phyloP scores from a whole-genome alignment of 257 asterid genomes.

The Solanum bulbocastanum region DNA sequence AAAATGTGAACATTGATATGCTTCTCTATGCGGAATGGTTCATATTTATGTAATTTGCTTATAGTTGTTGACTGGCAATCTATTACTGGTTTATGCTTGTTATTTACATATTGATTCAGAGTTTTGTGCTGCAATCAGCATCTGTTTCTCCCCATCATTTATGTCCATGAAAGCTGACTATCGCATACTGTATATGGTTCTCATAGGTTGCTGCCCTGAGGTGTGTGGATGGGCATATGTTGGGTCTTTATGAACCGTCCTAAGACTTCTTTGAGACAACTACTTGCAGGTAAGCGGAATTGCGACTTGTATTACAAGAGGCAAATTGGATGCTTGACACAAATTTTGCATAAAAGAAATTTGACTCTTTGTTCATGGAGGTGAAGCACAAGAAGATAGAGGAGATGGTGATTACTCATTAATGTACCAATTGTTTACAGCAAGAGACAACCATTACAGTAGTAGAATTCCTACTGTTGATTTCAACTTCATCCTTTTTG shows the following conservation, averaged over 20 bases:
- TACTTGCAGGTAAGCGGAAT: not conserved
- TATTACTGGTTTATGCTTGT: not conserved
- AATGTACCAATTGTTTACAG: not conserved
- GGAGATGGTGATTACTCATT: not conserved
- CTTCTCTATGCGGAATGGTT: not conserved
- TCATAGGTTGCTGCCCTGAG: slow-evolving; percentile 76
- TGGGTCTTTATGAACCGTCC: slow-evolving; percentile 82
- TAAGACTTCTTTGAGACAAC: slow-evolving; percentile 1
- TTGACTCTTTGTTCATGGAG: not conserved
- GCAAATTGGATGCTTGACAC: not conserved
- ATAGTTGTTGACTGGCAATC: no score
- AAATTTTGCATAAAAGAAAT: not conserved
- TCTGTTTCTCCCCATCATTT: not conserved
- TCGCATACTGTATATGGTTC: not conserved
- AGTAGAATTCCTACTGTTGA: not conserved
- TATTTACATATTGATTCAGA: not conserved
- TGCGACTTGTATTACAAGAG: not conserved
- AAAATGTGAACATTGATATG: not conserved
- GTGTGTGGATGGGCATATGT: slow-evolving; percentile 69
- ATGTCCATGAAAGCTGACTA: not conserved
- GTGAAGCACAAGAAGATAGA: not conserved
- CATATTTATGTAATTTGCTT: not conserved
- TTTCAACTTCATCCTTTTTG: not conserved
- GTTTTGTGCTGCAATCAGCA: not conserved
- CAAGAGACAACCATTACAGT: not conserved